These are phyloP conservation scores for Botrytis galanthina DNA, from an alignment of 2,329 filamentous ascomycete species.

Conservation along the genomic window DNA sequence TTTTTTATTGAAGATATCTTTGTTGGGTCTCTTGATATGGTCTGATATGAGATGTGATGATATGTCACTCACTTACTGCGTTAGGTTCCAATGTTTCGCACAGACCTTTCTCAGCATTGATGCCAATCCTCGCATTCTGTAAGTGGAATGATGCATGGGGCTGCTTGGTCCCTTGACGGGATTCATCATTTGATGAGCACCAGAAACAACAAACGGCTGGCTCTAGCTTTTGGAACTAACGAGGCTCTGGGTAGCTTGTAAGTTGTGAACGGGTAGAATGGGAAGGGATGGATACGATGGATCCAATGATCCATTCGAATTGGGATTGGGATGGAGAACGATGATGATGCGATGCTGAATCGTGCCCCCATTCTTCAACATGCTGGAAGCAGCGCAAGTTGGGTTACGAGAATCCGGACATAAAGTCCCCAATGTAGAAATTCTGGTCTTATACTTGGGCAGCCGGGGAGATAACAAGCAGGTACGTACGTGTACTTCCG, in stretches of 20 bases:
- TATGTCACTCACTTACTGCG: background rate
- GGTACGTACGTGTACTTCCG: background rate
- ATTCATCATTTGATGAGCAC: background rate
- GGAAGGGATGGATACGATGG: background rate
- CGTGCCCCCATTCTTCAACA: background rate
- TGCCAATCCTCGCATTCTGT: background rate
- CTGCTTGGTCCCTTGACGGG: background rate
- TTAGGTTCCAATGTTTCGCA: background rate
- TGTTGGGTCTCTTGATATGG: background rate
- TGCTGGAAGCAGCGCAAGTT: background rate
- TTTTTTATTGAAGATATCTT: background rate
- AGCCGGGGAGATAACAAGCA: background rate
- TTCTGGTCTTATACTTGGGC: background rate
- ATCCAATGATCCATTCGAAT: background rate
- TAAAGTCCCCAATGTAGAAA: background rate
- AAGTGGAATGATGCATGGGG: background rate
- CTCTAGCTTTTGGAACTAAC: background rate
- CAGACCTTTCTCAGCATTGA: background rate
- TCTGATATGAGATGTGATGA: background rate
- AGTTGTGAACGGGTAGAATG: background rate
- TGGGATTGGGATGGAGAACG: background rate
- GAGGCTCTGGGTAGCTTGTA: background rate
- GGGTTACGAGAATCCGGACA: background rate
- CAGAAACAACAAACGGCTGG: constrained; percentile 1
- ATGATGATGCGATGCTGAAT: background rate